Percentiles rank a stretch among this genome's conserved stretches.
phyloP scores from a whole-genome alignment of 495 filamentous ascomycete species.

The Jackrogersella multiformis region DNA sequence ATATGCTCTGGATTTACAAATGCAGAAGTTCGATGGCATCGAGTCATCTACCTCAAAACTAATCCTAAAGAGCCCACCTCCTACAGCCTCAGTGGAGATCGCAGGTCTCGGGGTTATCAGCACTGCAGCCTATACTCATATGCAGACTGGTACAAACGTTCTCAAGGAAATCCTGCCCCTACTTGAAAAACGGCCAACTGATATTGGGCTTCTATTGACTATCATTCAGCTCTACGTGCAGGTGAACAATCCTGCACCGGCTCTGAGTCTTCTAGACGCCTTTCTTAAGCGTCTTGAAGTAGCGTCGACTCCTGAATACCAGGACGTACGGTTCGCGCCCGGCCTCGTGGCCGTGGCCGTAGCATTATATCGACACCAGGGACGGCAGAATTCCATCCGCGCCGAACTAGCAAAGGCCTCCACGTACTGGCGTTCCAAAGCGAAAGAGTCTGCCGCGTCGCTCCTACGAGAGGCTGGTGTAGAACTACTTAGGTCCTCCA shows the following conservation, averaged over 20 bases:
- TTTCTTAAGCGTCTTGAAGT: slow-evolving; percentile 78
- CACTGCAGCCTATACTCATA: slow-evolving; percentile 77
- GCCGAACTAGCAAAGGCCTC: slow-evolving; percentile 81
- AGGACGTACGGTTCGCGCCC: slow-evolving; percentile 81
- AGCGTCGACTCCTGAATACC: slow-evolving; percentile 63
- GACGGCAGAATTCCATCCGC: slow-evolving; percentile 77
- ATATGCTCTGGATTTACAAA: slow-evolving; percentile 76
- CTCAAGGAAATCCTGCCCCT: slow-evolving; percentile 78
- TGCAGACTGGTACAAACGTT: slow-evolving; percentile 70
- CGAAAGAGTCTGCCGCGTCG: slow-evolving; percentile 55
- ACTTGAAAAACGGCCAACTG: slow-evolving; percentile 78
- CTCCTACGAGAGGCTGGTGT: slow-evolving; percentile 83
- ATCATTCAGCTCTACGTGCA: slow-evolving; percentile 85
- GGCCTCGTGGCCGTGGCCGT: slow-evolving; percentile 86
- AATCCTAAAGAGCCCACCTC: slow-evolving; percentile 58
- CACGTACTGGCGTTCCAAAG: slow-evolving; percentile 73
- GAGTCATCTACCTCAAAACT: slow-evolving; percentile 69
- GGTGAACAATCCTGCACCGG: slow-evolving; percentile 76
- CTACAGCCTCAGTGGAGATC: slow-evolving; percentile 64
- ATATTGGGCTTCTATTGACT: slow-evolving; percentile 85
- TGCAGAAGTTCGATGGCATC: slow-evolving; percentile 79
- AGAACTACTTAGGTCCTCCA: slow-evolving; percentile 77
- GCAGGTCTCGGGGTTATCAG: slow-evolving; percentile 78
- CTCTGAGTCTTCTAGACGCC: slow-evolving; percentile 76
- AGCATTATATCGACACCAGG: slow-evolving; percentile 80